phyloP scores from a whole-genome alignment of 345 rosid species.

The Arabidopsis suecica region DNA sequence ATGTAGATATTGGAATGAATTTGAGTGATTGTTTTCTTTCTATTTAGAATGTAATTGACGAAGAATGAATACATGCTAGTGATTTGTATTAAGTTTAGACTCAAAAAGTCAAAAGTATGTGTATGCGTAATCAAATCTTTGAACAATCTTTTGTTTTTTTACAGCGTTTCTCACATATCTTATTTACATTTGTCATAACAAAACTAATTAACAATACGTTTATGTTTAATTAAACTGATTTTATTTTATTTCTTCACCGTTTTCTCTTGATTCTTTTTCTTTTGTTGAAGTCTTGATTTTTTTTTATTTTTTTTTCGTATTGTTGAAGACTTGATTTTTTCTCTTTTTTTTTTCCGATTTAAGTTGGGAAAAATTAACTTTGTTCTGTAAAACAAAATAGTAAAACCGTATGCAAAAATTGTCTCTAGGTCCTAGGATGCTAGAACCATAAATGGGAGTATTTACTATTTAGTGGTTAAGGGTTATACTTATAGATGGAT shows the following conservation, averaged over 20 bases:
- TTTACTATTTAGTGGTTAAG: not conserved
- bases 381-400: not conserved
- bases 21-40: constrained; percentile 16
- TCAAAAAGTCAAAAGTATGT: not conserved
- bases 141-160: not conserved
- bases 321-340: not conserved
- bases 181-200: not conserved
- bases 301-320: not conserved
- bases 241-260: not conserved
- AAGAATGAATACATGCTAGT: not conserved
- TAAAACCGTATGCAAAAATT: not conserved
- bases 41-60: not conserved
- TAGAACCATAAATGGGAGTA: not conserved
- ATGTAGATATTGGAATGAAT: constrained; percentile 24
- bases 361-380: not conserved
- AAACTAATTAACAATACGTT: not conserved
- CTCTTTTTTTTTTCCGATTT: too few species aligned
- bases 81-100: not conserved
- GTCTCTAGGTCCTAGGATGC: not conserved
- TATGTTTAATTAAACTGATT: not conserved
- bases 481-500: not conserved
- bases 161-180: too few species aligned
- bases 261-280: not conserved
- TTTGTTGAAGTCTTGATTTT: too few species aligned
- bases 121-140: not conserved